Base-by-base conservation (phyloP, 225 moss, liverwort and hornwort species). In the Polytrichum commune region DNA sequence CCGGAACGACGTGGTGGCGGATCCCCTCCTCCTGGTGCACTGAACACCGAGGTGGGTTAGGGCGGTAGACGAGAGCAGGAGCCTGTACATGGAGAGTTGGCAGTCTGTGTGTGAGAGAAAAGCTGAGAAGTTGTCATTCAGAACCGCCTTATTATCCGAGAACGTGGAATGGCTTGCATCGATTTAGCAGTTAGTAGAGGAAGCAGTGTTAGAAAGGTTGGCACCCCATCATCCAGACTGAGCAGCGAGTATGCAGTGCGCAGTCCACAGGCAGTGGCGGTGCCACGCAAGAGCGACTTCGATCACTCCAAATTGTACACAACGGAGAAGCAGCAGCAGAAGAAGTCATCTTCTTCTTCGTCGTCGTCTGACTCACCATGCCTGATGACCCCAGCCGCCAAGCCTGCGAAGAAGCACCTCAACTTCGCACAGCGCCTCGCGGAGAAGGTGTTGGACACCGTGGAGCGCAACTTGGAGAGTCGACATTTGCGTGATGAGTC, bases 341-440 rank as follows among this genome's bases (percentile, higher is more conserved):
- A 10, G 46, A 3, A 46, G 46, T 4, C 9, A 2, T 9, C 3
- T 0, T 38, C 38, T 10, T 38, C 38, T 10, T 38, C 38, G 13
- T 38, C 38, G 13, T 38, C 38, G 10, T 10, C 38, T 10, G 38
- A 38, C 13, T 38, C 46, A 16, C 46, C 46, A 46, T 46, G 46
- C 13, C 46, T 46, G 16, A 46, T 16, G 46, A 46, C 46, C 46
- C 62, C 62, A 6, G 62, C 62, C 2, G 22, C 46, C 46, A 24
- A 58, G 58, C 58, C 75, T 7, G 66, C 72, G 13, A 29, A 5
- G n/a, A 83, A 63, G 81, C 70, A 79, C 5, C 74, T 84, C 19
- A 92, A 92, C 79, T 65, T 80, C 7, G 88, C 84, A 30, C 93
- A 92, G 54, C 79, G 66, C 35, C 10, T 96, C 23, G 90, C 78